Conservation (phyloP, 1,284 basidiomycete genomes). For the Phylloporus sp. region DNA sequence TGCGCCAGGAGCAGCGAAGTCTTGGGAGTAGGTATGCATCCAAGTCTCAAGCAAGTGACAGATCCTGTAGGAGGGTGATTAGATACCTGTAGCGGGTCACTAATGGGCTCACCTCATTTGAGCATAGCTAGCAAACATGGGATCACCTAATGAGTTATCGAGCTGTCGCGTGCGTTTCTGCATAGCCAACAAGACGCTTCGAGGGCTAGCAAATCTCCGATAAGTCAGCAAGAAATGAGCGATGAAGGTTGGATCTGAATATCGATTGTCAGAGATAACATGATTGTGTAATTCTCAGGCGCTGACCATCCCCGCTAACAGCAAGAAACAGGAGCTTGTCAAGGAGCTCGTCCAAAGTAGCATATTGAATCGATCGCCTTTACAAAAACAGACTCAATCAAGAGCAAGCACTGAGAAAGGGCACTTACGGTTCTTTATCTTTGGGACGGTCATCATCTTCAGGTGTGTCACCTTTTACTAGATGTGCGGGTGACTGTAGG, state of each 20-base stretch:
- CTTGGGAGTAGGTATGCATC: slow-evolving; percentile 72
- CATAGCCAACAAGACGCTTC: slow-evolving; percentile 78
- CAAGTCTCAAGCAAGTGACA: slow-evolving; percentile 76
- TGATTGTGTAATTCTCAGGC: neutral
- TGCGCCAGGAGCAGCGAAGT: slow-evolving; percentile 77
- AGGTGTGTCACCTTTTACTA: slow-evolving; percentile 15
- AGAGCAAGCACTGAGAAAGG: slow-evolving; percentile 5
- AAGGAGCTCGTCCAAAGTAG: slow-evolving; percentile 72
- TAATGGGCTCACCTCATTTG: slow-evolving; percentile 68
- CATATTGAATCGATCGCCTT: slow-evolving; percentile 70
- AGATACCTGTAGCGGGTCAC: slow-evolving; percentile 5
- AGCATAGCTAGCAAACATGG: slow-evolving; percentile 81
- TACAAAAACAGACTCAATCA: slow-evolving; percentile 21
- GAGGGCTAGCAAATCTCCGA: slow-evolving; percentile 75
- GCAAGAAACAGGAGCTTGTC: slow-evolving; percentile 77
- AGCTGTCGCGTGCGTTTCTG: slow-evolving; percentile 81
- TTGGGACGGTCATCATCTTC: slow-evolving; percentile 36
- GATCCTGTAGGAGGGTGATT: slow-evolving; percentile 50
- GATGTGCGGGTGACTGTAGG: slow-evolving; percentile 25
- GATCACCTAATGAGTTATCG: slow-evolving; percentile 71
- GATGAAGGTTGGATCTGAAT: slow-evolving; percentile 70
- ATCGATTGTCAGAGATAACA: slow-evolving; percentile 16
- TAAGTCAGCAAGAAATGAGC: slow-evolving; percentile 81
- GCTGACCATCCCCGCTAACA: slow-evolving; percentile 77
- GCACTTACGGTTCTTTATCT: slow-evolving; percentile 50